These are phyloP conservation scores for Ustilago lituana DNA, from an alignment of 1,284 basidiomycete genomes.

Conservation along the genomic window DNA sequence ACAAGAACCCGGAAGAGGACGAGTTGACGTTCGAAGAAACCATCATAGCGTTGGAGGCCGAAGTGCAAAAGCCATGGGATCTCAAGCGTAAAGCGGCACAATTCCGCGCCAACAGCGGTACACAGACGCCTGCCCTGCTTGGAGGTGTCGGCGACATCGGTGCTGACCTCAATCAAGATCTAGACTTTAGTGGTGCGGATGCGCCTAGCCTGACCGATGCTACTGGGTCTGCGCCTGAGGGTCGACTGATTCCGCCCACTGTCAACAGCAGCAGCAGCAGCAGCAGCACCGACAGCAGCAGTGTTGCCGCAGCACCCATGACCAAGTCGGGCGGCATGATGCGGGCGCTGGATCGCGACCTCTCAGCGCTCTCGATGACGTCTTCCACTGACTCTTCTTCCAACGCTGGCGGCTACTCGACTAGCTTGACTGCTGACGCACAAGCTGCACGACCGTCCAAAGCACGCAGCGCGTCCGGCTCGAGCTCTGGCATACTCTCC, in stretches of 20 bases:
- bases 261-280: neutral
- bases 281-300: neutral
- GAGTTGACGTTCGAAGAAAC: constrained; percentile 80
- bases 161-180: constrained; percentile 25
- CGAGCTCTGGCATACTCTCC: constrained; percentile 28
- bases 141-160: constrained; percentile 31
- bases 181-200: constrained; percentile 48
- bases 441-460: neutral
- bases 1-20: constrained; percentile 76
- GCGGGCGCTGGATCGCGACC: constrained; percentile 28
- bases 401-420: neutral
- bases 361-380: constrained; percentile 34
- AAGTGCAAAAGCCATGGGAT: constrained; percentile 52
- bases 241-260: constrained; percentile 12
- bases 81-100: constrained; percentile 37
- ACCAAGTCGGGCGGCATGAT: constrained; percentile 25
- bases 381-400: constrained; percentile 35
- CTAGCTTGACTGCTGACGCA: neutral
- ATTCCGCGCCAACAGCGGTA: constrained; percentile 24
- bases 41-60: constrained; percentile 51
- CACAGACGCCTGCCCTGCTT: constrained; percentile 41
- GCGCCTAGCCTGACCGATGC: constrained; percentile 20
- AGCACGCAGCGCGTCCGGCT: constrained; percentile 10
- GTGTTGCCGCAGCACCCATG: constrained; percentile 5
- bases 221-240: neutral